A percentile compares a stretch with the other conserved stretches of the same genome.
These are phyloP conservation scores for Rhodotorula sp. DNA, from an alignment of 1,284 basidiomycete species.

Conservation along the genomic window DNA sequence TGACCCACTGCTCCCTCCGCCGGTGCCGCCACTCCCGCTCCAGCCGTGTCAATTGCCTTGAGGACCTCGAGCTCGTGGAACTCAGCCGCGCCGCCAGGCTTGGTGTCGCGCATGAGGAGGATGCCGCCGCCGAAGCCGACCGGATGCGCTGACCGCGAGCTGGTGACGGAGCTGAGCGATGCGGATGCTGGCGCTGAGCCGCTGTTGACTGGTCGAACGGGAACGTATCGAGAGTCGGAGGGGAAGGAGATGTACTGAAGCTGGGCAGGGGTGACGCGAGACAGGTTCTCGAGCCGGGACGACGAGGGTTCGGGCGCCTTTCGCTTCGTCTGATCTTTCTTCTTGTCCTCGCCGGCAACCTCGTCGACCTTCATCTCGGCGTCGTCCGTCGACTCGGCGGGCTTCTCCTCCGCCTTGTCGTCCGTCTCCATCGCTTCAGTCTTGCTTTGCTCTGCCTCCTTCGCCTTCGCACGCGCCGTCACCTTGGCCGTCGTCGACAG, in stretches of 20 bases:
- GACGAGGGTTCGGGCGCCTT: conserved; percentile 63
- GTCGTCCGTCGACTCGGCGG: conserved; percentile 49
- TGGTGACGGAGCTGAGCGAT: not conserved
- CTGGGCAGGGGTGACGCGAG: conserved; percentile 88
- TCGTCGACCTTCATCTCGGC: conserved; percentile 55
- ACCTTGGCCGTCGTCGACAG: conserved; percentile 92
- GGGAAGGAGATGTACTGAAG: conserved; percentile 81
- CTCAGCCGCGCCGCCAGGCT: conserved; percentile 62
- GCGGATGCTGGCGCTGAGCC: conserved; percentile 16
- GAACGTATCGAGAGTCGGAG: conserved; percentile 72
- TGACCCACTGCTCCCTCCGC: conserved; percentile 43
- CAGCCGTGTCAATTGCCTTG: conserved; percentile 50
- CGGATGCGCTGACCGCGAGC: not conserved
- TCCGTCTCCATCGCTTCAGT: not conserved
- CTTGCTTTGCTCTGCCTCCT: conserved; percentile 62
- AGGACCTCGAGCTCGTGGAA: conserved; percentile 63
- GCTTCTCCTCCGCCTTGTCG: not conserved
- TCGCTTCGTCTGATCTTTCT: conserved; percentile 51
- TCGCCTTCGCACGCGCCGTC: conserved; percentile 81
- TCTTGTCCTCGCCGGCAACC: conserved; percentile 41
- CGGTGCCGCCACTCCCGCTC: conserved; percentile 45
- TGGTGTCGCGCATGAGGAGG: conserved; percentile 68
- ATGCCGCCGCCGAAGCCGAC: conserved; percentile 75
- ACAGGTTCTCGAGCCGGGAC: conserved; percentile 80
- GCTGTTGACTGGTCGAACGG: conserved; percentile 71